These are phyloP conservation scores for Nothomitra cinnamomea DNA, from an alignment of 2,329 filamentous ascomycete species.

Conservation along the genomic window DNA sequence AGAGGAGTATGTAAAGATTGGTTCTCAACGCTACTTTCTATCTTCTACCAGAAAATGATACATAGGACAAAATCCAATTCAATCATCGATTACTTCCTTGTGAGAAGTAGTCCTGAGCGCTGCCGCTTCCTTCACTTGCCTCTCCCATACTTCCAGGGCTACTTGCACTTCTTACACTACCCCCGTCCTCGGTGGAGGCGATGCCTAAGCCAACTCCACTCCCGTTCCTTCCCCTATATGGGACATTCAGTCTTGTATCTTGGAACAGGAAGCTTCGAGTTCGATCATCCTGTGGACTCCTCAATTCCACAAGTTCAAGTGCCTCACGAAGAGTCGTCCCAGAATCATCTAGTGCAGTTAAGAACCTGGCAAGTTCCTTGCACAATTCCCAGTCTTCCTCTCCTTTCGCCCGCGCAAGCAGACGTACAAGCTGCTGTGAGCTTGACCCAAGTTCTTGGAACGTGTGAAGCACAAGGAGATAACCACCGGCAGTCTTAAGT, in stretches of 20 bases:
- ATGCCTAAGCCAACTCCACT: slow-evolving; percentile 1
- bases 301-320: slow-evolving; percentile 37
- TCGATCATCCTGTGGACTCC: not conserved
- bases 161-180: slow-evolving; percentile 1
- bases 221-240: not conserved
- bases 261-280: not conserved
- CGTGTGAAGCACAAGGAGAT: slow-evolving; percentile 86
- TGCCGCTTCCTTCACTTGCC: not conserved
- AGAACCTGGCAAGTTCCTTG: slow-evolving; percentile 84
- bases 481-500: slow-evolving; percentile 88
- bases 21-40: too few relatives aligned
- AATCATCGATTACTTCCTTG: not conserved
- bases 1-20: too few relatives aligned
- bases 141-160: not conserved
- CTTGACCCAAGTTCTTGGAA: slow-evolving; percentile 31
- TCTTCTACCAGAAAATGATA: too few relatives aligned
- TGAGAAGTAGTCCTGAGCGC: not conserved
- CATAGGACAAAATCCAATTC: not conserved
- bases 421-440: slow-evolving; percentile 48
- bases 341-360: slow-evolving; percentile 78
- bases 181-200: not conserved
- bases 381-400: slow-evolving; percentile 91
- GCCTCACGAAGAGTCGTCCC: slow-evolving; percentile 63
- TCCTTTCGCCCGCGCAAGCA: slow-evolving; percentile 64
- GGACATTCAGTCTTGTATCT: not conserved